phyloP scores from a whole-genome alignment of 2,329 filamentous ascomycete species.

The Cryphonectria nitschkei region DNA sequence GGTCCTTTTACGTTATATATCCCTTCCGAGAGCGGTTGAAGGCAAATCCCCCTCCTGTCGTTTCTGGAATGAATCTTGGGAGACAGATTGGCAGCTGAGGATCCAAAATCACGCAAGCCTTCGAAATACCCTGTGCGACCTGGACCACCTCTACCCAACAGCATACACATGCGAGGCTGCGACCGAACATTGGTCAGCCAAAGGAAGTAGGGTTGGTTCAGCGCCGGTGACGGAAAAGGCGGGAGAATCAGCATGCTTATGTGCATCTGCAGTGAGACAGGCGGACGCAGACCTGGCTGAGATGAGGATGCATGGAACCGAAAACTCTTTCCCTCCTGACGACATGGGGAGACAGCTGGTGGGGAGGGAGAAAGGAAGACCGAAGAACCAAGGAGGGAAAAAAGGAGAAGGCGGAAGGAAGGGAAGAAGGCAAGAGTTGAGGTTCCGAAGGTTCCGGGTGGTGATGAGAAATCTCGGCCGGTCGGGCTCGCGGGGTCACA shows the following conservation, averaged over 20 bases:
- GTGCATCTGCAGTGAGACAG: constrained; percentile 1
- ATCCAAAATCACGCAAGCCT: background rate
- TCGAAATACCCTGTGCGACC: background rate
- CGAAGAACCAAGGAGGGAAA: background rate
- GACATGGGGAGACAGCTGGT: no score
- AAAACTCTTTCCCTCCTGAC: background rate
- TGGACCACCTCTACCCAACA: background rate
- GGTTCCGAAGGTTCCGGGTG: constrained; percentile 6
- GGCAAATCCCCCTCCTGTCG: background rate
- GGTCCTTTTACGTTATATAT: background rate
- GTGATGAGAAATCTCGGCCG: background rate
- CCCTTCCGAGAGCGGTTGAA: background rate
- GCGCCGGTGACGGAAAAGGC: background rate
- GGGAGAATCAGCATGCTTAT: constrained; percentile 6
- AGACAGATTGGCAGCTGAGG: background rate
- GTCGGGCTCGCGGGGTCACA: background rate
- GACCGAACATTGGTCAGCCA: background rate
- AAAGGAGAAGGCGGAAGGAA: background rate
- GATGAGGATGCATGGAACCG: background rate
- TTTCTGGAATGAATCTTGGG: background rate
- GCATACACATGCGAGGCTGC: background rate
- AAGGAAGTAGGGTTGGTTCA: background rate
- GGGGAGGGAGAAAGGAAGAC: background rate
- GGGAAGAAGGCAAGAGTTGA: background rate
- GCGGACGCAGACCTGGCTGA: background rate